Evolutionary conservation across 306 rosid species (phyloP).

Genomic region (Adenanthera pavonina): DNA sequence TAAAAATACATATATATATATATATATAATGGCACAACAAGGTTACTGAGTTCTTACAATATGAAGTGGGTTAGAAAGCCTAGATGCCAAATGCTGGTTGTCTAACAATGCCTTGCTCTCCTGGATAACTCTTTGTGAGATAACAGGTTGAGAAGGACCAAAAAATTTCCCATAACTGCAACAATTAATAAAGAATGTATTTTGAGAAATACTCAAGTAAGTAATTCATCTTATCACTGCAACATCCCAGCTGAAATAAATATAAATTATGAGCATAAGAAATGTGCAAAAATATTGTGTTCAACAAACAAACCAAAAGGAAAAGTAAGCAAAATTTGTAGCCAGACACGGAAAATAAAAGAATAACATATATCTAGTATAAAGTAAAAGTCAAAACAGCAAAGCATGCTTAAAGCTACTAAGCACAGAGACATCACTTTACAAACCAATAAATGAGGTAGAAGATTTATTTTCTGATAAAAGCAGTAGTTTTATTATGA

Average conservation of each 20-base stretch:
- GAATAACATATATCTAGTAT: conserved; percentile 1
- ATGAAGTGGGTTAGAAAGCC: conserved; percentile 51
- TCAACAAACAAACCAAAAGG: conserved; percentile 1
- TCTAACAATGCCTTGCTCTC: conserved; percentile 90
- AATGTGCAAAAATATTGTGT: not conserved
- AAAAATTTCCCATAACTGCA: conserved; percentile 94
- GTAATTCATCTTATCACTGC: conserved; percentile 12
- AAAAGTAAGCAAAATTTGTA: not conserved
- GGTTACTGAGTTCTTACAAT: conserved; percentile 51
- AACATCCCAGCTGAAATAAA: conserved; percentile 8
- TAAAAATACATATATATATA: not conserved
- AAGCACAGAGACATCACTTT: not conserved
- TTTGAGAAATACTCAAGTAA: conserved; percentile 29
- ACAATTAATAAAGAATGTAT: conserved; percentile 28
- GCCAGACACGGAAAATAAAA: conserved; percentile 2
- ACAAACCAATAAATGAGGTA: conserved; percentile 12
- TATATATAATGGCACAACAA: conserved; percentile 20
- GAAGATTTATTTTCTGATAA: not conserved
- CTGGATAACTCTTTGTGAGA: conserved; percentile 87
- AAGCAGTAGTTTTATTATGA: not conserved
- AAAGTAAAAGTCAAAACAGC: conserved; percentile 1
- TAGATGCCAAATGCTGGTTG: conserved; percentile 69
- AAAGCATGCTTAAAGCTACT: conserved; percentile 24
- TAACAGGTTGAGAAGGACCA: conserved; percentile 86
- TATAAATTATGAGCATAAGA: conserved; percentile 17